phyloP scores from a whole-genome alignment of 2,329 filamentous ascomycete genomes.

The Zelopaecilomyces penicillatus region DNA sequence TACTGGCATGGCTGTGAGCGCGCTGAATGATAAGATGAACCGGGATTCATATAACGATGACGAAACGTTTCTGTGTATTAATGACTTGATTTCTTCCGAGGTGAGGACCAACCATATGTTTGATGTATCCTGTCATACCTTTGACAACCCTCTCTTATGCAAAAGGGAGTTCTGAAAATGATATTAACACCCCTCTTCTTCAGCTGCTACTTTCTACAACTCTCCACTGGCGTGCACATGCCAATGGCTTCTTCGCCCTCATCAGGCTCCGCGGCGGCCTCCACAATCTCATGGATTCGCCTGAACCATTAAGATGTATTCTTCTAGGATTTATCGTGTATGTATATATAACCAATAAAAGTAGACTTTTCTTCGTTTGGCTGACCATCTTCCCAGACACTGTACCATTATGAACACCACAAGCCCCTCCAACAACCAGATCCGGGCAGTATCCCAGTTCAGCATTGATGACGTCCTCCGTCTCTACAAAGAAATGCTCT shows the following conservation, averaged over 20 bases:
- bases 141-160: neutral
- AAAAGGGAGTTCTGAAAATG: neutral
- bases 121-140: too few relatives aligned
- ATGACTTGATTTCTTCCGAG: slow-evolving; percentile 1
- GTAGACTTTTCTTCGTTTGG: neutral
- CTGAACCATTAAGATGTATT: neutral
- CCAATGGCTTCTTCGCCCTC: neutral
- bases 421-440: neutral
- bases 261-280: neutral
- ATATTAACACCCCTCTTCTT: neutral
- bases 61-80: slow-evolving; percentile 2
- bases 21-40: slow-evolving; percentile 2
- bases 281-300: neutral
- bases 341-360: neutral
- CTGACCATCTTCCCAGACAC: neutral
- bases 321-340: neutral
- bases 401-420: neutral
- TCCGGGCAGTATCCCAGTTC: neutral
- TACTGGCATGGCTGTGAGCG: slow-evolving; percentile 1
- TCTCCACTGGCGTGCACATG: neutral
- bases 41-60: neutral
- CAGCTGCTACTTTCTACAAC: too few relatives aligned
- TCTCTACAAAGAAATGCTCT: neutral
- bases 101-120: neutral
- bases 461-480: neutral